Base-by-base conservation (phyloP, 257 asterid species). In the Galeopsis tetrahit region DNA sequence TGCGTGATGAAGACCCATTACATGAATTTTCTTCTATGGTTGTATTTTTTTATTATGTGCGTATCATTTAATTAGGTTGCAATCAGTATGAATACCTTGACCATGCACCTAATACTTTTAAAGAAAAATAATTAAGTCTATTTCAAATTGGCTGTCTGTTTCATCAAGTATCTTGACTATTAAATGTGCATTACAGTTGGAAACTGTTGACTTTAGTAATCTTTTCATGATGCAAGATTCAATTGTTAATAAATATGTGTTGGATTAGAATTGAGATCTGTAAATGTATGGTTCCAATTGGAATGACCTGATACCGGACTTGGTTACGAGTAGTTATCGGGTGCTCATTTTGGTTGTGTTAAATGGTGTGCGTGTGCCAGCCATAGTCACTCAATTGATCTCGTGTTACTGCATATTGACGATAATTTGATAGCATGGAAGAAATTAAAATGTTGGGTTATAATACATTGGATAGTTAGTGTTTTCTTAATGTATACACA, bases 41-140 rank as follows among this genome's bases (percentile, higher is more conserved):
- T 31, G 35, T 55, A 8, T 35, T 8, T 55, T 32, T 62, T 39
- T 42, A 10, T 2, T 53, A 17, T 13, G 10, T 15, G 4, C 7
- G 7, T 51, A 42, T 17, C 9, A 43, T 57, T 66, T 33, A 53
- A 62, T 65, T 68, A 67, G 35, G 77, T 70, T 73, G 70, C 77
- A 68, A 14, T 40, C 57, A 82, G 87, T 85, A 75, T 75, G 81
- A 79, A 73, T 73, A 60, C 83, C 69, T 89, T 86, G 89, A 80
- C 74, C 77, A 68, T 79, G 75, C 73, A 83, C 87, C 89, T 83
- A 81, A 81, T 79, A 14, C 56, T n/a, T 57, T 61, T 40, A 9
- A 14, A 59, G 48, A 28, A 73, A 63, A 77, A 69, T 34, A 68
- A 75, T 69, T 62, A 71, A 46, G 74, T 75, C 76, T 28, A 58